Conservation (phyloP, 2,329 filamentous ascomycete species). For the Epichloe bromicola region DNA sequence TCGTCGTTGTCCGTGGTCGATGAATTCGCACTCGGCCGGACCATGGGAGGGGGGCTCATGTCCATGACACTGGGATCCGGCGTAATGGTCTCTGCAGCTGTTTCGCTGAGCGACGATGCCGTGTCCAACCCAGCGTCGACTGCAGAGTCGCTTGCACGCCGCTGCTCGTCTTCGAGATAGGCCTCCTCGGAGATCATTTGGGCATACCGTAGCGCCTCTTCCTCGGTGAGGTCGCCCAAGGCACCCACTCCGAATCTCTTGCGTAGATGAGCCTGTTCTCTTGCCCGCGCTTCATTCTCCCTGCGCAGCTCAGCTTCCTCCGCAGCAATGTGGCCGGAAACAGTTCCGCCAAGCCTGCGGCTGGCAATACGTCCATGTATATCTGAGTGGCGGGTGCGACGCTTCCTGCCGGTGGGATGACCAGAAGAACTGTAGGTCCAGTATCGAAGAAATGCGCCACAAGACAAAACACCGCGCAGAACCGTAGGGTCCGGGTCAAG, state of each 20-base stretch:
- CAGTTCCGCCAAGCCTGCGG: slow-evolving; percentile 48
- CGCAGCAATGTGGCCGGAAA: slow-evolving; percentile 74
- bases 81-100: slow-evolving; percentile 35
- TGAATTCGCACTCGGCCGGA: background rate
- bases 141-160: slow-evolving; percentile 38
- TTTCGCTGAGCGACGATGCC: slow-evolving; percentile 27
- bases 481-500: slow-evolving; percentile 80
- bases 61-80: slow-evolving; percentile 41
- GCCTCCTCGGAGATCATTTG: slow-evolving; percentile 54
- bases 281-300: slow-evolving; percentile 53
- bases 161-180: slow-evolving; percentile 42
- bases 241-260: slow-evolving; percentile 71
- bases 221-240: slow-evolving; percentile 51
- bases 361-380: slow-evolving; percentile 36
- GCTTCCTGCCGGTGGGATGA: slow-evolving; percentile 63
- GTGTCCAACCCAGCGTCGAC: slow-evolving; percentile 33
- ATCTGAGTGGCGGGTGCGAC: slow-evolving; percentile 58
- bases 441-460: slow-evolving; percentile 78
- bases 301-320: slow-evolving; percentile 69
- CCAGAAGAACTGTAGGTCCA: slow-evolving; percentile 87
- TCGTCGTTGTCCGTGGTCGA: slow-evolving; percentile 12
- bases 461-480: slow-evolving; percentile 73
- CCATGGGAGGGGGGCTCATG: slow-evolving; percentile 18
- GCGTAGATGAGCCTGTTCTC: slow-evolving; percentile 57
- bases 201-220: slow-evolving; percentile 51